Evolutionary conservation across 805 yeast genomes (phyloP).

Genomic region (Metschnikowia matae): DNA sequence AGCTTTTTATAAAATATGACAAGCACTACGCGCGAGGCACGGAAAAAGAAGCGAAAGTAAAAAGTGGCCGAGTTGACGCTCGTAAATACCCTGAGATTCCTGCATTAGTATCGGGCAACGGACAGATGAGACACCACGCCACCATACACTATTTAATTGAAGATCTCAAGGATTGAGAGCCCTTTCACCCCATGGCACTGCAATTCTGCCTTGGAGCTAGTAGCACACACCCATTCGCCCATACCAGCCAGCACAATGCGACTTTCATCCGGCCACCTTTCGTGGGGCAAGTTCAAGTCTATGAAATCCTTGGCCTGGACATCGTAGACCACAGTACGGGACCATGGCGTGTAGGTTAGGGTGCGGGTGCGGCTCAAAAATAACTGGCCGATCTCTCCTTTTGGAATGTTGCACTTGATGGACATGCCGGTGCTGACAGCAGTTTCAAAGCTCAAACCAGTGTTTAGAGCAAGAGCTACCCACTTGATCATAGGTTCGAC

Average conservation of each 20-base stretch:
- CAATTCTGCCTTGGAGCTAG: constrained; percentile 10
- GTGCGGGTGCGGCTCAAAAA: constrained; percentile 12
- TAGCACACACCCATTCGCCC: constrained; percentile 17
- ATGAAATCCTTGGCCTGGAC: not conserved
- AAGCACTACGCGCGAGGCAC: not conserved
- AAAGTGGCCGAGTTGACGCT: not conserved
- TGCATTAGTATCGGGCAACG: not conserved
- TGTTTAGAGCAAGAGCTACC: constrained; percentile 4
- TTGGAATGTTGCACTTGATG: constrained; percentile 9
- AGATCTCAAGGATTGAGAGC: not conserved
- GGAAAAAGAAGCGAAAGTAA: not conserved
- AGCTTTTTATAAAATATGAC: not conserved
- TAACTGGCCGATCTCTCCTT: constrained; percentile 17
- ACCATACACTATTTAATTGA: not conserved
- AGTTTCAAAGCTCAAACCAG: constrained; percentile 6
- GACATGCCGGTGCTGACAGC: constrained; percentile 2
- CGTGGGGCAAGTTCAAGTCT: constrained; percentile 1
- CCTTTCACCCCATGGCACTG: constrained; percentile 6
- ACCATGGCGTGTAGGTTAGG: constrained; percentile 13
- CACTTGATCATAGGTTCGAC: constrained; percentile 1
- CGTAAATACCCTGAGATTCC: not conserved
- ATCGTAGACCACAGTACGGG: constrained; percentile 8
- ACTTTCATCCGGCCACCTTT: constrained; percentile 6
- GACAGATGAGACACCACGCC: not conserved
- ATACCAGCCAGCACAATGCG: constrained; percentile 9